Conservation (phyloP, 306 rosid species). For the Heteromeles arbutifolia region DNA sequence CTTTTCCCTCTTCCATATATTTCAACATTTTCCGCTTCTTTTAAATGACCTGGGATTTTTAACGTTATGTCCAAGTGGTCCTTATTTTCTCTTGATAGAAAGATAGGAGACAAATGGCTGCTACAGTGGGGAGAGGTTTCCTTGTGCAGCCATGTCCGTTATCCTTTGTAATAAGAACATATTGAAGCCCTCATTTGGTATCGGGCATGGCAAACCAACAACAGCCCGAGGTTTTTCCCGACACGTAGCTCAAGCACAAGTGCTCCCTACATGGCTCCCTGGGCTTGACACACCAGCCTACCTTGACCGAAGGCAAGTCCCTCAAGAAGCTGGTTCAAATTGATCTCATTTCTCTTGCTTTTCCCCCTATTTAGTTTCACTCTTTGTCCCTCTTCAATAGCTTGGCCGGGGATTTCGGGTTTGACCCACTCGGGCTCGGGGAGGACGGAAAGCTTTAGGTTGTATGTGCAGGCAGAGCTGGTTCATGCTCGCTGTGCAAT, state of each 20-base stretch:
- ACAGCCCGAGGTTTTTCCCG: conserved; percentile 15
- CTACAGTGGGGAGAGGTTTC: conserved; percentile 44
- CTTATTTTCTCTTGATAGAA: conserved; percentile 8
- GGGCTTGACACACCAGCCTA: conserved; percentile 87
- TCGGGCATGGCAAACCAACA: conserved; percentile 27
- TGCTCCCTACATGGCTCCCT: conserved; percentile 89
- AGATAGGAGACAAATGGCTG: conserved; percentile 41
- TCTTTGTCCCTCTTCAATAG: conserved; percentile 20
- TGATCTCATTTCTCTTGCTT: background rate
- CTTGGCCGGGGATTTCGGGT: conserved; percentile 84
- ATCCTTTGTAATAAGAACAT: conserved; percentile 13
- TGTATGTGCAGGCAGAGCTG: conserved; percentile 95
- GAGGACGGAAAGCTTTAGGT: conserved; percentile 80
- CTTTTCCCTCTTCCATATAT: background rate
- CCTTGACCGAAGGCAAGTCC: conserved; percentile 76
- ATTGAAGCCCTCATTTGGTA: conserved; percentile 17
- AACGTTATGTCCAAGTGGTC: background rate
- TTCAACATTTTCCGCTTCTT: background rate
- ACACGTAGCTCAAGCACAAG: conserved; percentile 37
- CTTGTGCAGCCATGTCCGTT: conserved; percentile 39
- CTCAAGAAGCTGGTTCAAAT: background rate
- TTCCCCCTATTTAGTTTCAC: background rate
- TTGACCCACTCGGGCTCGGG: conserved; percentile 94
- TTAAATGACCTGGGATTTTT: background rate
- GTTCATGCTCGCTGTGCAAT: conserved; percentile 90